A percentile compares a stretch with the other conserved stretches of the same genome.
Evolutionary conservation across 2,329 filamentous ascomycete species (phyloP).

Genomic region (Acrocalymma vagum): DNA sequence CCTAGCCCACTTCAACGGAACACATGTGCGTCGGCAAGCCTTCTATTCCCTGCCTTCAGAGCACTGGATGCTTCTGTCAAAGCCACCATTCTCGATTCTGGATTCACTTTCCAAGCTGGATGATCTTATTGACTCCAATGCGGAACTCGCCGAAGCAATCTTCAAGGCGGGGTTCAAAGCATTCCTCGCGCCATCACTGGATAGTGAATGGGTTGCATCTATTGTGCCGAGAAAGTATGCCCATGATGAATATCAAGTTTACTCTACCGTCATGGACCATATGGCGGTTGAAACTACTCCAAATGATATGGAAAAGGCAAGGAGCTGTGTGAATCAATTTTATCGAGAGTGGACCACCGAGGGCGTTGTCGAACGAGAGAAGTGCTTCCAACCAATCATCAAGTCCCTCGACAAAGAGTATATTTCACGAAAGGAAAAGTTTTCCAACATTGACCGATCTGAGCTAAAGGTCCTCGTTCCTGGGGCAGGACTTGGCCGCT

Average conservation of each 20-base stretch:
- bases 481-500: constrained; percentile 84
- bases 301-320: constrained; percentile 85
- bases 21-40: constrained; percentile 86
- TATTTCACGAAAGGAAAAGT: constrained; percentile 17
- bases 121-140: constrained; percentile 87
- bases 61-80: constrained; percentile 85
- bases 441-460: constrained; percentile 36
- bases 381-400: constrained; percentile 79
- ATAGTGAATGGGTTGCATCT: constrained; percentile 42
- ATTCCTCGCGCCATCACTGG: constrained; percentile 41
- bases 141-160: constrained; percentile 81
- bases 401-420: constrained; percentile 65
- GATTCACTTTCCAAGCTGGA: constrained; percentile 82
- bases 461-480: constrained; percentile 79
- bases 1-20: constrained; percentile 87
- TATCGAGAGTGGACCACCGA: constrained; percentile 93
- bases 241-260: constrained; percentile 37
- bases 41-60: constrained; percentile 89
- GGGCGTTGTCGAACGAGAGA: constrained; percentile 76
- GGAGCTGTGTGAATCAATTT: constrained; percentile 91
- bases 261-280: constrained; percentile 61
- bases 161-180: constrained; percentile 58
- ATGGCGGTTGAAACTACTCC: constrained; percentile 77
- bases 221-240: constrained; percentile 40
- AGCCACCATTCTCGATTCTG: constrained; percentile 82